Evolutionary conservation across 768 basidiomycete genomes (phyloP).

Genomic region (Lyophyllum decastes): DNA sequence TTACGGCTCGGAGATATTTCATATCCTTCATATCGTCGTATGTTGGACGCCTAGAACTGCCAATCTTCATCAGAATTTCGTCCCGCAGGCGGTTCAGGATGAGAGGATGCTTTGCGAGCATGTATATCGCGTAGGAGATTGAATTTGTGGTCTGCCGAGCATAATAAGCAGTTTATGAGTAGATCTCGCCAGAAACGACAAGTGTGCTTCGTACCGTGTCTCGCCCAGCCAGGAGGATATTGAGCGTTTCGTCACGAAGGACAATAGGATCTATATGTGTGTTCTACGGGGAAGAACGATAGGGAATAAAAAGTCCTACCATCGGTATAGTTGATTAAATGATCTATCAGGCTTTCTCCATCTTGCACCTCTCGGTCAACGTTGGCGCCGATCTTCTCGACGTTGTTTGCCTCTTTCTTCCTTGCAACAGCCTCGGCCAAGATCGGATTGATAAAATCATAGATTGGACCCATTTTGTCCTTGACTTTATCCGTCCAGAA

Average conservation of each 20-base stretch:
- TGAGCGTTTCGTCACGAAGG: conserved; percentile 53
- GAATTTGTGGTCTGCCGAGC: conserved; percentile 35
- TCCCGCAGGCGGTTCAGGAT: conserved; percentile 39
- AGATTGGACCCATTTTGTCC: conserved; percentile 47
- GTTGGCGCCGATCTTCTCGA: conserved; percentile 21
- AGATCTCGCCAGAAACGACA: background rate
- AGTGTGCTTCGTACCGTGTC: conserved; percentile 44
- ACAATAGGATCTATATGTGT: conserved; percentile 29
- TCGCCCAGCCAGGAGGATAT: conserved; percentile 57
- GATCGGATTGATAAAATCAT: conserved; percentile 56
- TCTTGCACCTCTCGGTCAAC: conserved; percentile 33
- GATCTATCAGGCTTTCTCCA: conserved; percentile 45
- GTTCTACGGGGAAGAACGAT: background rate
- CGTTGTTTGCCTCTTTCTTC: conserved; percentile 10
- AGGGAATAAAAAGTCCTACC: conserved; percentile 30
- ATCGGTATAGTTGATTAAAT: conserved; percentile 53
- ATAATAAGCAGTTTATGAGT: background rate
- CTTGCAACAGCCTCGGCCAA: conserved; percentile 45
- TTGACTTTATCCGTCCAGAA: conserved; percentile 49
- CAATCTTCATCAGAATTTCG: conserved; percentile 42
- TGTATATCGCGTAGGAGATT: conserved; percentile 44
- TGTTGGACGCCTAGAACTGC: conserved; percentile 35
- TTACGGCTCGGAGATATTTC: conserved; percentile 41
- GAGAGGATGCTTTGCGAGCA: conserved; percentile 43
- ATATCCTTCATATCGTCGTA: conserved; percentile 48